A percentile compares a stretch with the other conserved stretches of the same genome.
Conservation (phyloP, 129 eudicot species). For the Gnaphalium uliginosum region DNA sequence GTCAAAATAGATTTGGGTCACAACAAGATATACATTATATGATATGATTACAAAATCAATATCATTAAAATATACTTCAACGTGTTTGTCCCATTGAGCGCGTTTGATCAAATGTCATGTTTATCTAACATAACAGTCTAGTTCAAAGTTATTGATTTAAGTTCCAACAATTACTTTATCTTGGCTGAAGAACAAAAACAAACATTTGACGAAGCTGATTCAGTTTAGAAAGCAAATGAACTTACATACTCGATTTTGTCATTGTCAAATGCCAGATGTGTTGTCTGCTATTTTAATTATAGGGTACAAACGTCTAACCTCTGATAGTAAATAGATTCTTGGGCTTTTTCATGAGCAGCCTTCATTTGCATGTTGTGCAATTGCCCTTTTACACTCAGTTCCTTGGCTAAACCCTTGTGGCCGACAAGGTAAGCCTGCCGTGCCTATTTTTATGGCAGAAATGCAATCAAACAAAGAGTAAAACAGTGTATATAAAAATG, state of each 20-base stretch:
- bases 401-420: constrained; percentile 82
- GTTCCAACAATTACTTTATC: not conserved
- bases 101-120: not conserved
- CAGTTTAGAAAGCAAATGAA: not conserved
- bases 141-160: not conserved
- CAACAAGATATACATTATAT: not conserved
- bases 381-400: constrained; percentile 77
- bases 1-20: not conserved
- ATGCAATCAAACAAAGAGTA: not conserved
- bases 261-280: not conserved
- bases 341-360: constrained; percentile 86
- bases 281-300: not conserved
- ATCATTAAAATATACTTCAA: not conserved
- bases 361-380: constrained; percentile 86
- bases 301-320: constrained; percentile 43
- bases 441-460: constrained; percentile 45
- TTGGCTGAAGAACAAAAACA: not conserved
- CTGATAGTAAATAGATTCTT: constrained; percentile 76
- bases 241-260: not conserved
- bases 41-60: not conserved
- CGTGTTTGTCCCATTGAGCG: not conserved
- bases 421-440: constrained; percentile 77
- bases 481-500: not conserved
- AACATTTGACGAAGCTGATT: not conserved
- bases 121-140: not conserved